A percentile compares a stretch with the other conserved stretches of the same genome.
Conservation (phyloP, 2,329 filamentous ascomycete species). For the Ophiostoma fasciatum region DNA sequence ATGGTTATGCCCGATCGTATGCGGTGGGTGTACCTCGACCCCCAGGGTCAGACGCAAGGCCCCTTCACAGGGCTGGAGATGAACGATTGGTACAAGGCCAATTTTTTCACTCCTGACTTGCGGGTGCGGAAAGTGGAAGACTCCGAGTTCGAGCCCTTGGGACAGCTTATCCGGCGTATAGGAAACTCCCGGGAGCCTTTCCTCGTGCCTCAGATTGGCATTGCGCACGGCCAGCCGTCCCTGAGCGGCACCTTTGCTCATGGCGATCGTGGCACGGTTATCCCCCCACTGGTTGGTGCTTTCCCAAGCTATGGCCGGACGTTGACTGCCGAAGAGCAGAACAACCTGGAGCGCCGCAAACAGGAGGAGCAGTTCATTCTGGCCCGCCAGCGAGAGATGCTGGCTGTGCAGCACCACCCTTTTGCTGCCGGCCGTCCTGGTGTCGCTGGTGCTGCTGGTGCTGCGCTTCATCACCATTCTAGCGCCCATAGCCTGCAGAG, state of each 20-base stretch:
- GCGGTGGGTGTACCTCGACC: conserved; percentile 96
- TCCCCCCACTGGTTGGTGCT: conserved; percentile 80
- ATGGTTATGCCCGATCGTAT: conserved; percentile 99
- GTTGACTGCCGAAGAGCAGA: conserved; percentile 92
- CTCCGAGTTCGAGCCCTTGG: conserved; percentile 82
- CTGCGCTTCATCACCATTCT: conserved; percentile 70
- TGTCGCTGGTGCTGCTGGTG: conserved; percentile 24
- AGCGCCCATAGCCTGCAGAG: conserved; percentile 93
- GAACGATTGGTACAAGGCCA: conserved; percentile 99
- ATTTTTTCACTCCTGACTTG: conserved; percentile 90
- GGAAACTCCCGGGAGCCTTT: conserved; percentile 97
- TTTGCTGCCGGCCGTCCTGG: conserved; percentile 13
- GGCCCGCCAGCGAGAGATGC: conserved; percentile 86
- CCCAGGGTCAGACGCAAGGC: conserved; percentile 80
- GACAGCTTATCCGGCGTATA: conserved; percentile 86
- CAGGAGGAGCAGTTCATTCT: conserved; percentile 97
- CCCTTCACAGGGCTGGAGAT: conserved; percentile 95
- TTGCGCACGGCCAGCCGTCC: conserved; percentile 67
- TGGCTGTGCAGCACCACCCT: conserved; percentile 55
- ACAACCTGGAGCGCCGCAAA: conserved; percentile 88
- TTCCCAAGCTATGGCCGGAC: conserved; percentile 97
- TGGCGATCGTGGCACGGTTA: conserved; percentile 43
- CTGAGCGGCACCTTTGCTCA: conserved; percentile 32
- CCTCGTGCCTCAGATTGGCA: conserved; percentile 90
- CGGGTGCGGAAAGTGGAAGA: conserved; percentile 94